A percentile compares a stretch with the other conserved stretches of the same genome.
These are phyloP conservation scores for Aspergillus sp. DNA, from an alignment of 2,329 filamentous ascomycete genomes.

Conservation along the genomic window DNA sequence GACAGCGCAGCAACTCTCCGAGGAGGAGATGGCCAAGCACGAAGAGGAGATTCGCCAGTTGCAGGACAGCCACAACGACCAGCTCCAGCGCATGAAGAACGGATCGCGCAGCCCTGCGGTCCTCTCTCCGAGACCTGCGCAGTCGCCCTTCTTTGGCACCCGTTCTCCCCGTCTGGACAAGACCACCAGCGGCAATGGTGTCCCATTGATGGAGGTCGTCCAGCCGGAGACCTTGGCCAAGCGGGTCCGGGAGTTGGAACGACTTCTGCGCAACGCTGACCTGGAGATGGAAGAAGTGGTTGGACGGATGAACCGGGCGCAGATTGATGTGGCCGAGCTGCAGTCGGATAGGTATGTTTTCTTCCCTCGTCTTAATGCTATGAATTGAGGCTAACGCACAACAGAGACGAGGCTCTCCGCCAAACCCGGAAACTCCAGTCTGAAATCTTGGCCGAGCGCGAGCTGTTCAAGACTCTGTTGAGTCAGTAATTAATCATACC, in stretches of 20 bases:
- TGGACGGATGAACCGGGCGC: conserved; percentile 70
- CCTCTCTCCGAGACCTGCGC: conserved; percentile 52
- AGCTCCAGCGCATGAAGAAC: conserved; percentile 66
- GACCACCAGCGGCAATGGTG: conserved; percentile 55
- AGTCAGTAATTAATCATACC: conserved; percentile 9
- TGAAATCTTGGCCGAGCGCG: conserved; percentile 58
- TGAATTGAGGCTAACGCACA: conserved; percentile 13
- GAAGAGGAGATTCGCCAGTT: conserved; percentile 76
- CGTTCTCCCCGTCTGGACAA: conserved; percentile 55
- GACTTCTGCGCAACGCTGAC: conserved; percentile 67
- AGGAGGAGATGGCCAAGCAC: conserved; percentile 73
- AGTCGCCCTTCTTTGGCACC: conserved; percentile 56
- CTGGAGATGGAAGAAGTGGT: conserved; percentile 79
- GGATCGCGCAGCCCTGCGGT: conserved; percentile 40
- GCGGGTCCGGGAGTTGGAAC: conserved; percentile 78
- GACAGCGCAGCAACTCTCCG: conserved; percentile 74
- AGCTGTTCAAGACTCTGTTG: conserved; percentile 50
- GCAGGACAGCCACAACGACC: conserved; percentile 67
- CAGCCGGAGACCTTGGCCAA: conserved; percentile 70
- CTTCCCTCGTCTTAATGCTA: background rate
- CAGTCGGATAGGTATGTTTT: conserved; percentile 47
- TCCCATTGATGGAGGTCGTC: conserved; percentile 59
- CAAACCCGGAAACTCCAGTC: conserved; percentile 64
- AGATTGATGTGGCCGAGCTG: conserved; percentile 74
- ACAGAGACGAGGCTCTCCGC: conserved; percentile 63